phyloP scores from a whole-genome alignment of 768 basidiomycete species.

The Boletus rubroflammeus region DNA sequence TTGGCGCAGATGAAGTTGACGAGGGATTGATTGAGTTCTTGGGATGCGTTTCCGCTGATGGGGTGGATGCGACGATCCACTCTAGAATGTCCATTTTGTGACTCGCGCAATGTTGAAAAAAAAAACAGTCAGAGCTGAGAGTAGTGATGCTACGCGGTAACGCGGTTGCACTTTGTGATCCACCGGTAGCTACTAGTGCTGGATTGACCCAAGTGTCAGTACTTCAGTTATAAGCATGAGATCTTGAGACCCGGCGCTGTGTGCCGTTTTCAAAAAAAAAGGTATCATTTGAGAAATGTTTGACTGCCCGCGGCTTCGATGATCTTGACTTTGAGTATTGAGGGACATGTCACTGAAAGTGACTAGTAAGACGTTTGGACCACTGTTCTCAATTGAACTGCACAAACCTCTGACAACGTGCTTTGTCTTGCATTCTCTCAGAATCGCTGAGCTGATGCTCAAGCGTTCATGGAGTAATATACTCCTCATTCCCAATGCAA shows the following conservation, averaged over 20 bases:
- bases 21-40: slow-evolving; percentile 26
- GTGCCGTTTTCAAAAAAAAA: too few species aligned
- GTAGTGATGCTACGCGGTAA: too few species aligned
- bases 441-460: background rate
- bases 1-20: slow-evolving; percentile 15
- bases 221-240: too few species aligned
- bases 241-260: too few species aligned
- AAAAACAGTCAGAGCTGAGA: too few species aligned
- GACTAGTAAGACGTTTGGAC: background rate
- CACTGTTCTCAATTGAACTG: background rate
- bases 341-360: background rate
- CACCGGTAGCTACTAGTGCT: too few species aligned
- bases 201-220: too few species aligned
- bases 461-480: background rate
- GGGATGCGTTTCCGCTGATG: slow-evolving; percentile 30
- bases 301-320: too few species aligned
- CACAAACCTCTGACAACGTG: background rate
- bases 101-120: too few species aligned
- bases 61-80: slow-evolving; percentile 15
- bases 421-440: background rate
- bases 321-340: too few species aligned
- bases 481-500: background rate
- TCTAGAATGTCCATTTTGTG: slow-evolving; percentile 8
- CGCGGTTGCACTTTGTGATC: too few species aligned
- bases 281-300: too few species aligned